Conservation (phyloP, 106 monocot genomes). For the Dactylorhiza incarnata region DNA sequence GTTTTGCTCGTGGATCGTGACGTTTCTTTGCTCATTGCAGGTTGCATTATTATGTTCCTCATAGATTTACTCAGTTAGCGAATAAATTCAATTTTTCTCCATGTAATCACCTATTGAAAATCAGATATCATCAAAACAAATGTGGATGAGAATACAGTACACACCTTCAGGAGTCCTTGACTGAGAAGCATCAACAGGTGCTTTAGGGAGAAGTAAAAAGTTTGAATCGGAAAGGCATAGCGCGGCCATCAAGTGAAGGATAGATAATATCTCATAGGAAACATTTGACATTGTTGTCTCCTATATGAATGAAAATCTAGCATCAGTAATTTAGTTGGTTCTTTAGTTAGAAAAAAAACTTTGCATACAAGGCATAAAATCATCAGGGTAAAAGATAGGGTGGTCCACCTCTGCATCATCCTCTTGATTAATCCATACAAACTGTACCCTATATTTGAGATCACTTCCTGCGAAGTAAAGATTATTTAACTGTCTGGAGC, state of each 20-base stretch:
- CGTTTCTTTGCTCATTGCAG: too few relatives aligned
- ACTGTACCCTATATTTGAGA: conserved; percentile 40
- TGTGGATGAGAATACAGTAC: neutral
- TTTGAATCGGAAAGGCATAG: conserved; percentile 70
- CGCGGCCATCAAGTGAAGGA: conserved; percentile 78
- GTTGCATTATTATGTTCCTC: too few relatives aligned
- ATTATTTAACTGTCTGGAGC: conserved; percentile 19
- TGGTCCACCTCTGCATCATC: conserved; percentile 49
- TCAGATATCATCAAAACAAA: neutral
- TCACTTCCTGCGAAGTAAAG: conserved; percentile 36
- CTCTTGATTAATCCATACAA: conserved; percentile 73
- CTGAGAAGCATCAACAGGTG: conserved; percentile 37
- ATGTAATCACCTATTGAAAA: neutral
- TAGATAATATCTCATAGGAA: conserved; percentile 83
- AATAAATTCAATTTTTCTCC: too few relatives aligned
- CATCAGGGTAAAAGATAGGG: neutral
- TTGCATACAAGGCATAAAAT: neutral
- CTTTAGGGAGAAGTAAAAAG: conserved; percentile 53
- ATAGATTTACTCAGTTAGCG: too few relatives aligned
- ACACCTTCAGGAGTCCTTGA: conserved; percentile 58
- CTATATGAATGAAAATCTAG: conserved; percentile 22
- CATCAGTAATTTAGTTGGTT: neutral
- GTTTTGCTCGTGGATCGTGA: too few relatives aligned
- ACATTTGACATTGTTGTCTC: conserved; percentile 66
- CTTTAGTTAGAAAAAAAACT: neutral